Evolutionary conservation across 2,329 filamentous ascomycete genomes (phyloP).

Genomic region (Diaporthe sp.): DNA sequence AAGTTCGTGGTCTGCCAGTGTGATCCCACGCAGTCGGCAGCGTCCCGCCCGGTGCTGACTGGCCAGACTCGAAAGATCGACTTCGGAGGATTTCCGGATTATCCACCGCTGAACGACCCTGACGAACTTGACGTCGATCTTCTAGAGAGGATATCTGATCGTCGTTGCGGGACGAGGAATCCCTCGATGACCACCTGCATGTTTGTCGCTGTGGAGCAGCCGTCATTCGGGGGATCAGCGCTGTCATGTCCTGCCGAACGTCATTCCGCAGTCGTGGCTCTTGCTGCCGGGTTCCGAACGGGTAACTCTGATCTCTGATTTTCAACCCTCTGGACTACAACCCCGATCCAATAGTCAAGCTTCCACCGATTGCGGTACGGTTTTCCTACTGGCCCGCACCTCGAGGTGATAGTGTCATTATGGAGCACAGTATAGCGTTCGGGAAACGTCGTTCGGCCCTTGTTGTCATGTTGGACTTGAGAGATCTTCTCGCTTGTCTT

Average conservation of each 20-base stretch:
- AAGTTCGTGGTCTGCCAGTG: neutral
- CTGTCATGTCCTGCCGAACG: constrained; percentile 25
- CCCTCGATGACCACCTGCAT: neutral
- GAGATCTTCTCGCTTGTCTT: neutral
- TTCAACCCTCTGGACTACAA: neutral
- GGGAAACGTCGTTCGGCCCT: neutral
- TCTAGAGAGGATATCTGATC: neutral
- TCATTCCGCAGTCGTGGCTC: constrained; percentile 11
- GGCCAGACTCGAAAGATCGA: neutral
- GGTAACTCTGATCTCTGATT: neutral
- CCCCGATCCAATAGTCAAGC: neutral
- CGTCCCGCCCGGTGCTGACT: neutral
- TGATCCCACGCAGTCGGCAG: neutral
- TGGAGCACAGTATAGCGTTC: neutral
- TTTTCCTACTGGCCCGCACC: neutral
- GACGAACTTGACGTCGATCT: constrained; percentile 2
- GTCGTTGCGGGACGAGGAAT: neutral
- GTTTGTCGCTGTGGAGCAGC: neutral
- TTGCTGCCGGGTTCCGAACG: constrained; percentile 25
- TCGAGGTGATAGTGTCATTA: neutral
- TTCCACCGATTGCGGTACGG: neutral
- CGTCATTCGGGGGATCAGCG: constrained; percentile 2
- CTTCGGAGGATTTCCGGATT: constrained; percentile 4
- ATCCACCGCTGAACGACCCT: neutral
- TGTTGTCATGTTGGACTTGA: neutral